phyloP scores from a whole-genome alignment of 176 grass and related monocot species.

The Rhynchospora tenuis region DNA sequence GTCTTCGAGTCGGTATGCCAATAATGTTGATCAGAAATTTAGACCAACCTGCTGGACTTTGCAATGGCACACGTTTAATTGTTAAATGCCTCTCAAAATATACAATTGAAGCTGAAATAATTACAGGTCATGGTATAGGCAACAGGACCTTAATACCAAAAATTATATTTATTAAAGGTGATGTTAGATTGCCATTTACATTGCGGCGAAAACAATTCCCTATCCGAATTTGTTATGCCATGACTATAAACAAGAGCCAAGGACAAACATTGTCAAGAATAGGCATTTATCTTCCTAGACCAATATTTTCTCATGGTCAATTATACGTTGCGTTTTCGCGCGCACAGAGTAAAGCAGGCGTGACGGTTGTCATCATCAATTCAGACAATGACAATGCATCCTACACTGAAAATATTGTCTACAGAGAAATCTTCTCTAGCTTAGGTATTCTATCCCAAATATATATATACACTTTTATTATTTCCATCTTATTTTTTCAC shows the following conservation, averaged over 20 bases:
- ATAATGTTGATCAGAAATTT: not conserved
- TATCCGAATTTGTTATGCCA: not conserved
- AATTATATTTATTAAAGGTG: not conserved
- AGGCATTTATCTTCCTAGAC: not conserved
- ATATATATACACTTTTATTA: too few relatives aligned
- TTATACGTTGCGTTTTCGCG: not conserved
- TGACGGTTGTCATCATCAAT: not conserved
- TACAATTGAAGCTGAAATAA: not conserved
- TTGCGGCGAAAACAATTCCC: not conserved
- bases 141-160: not conserved
- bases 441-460: too few relatives aligned
- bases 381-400: not conserved
- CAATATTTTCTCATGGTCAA: not conserved
- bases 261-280: not conserved
- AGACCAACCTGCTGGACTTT: not conserved
- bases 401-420: conserved; percentile 1
- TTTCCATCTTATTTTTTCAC: too few relatives aligned
- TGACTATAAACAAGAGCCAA: conserved; percentile 2
- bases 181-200: not conserved
- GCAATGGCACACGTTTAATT: not conserved
- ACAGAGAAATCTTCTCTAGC: not conserved
- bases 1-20: not conserved
- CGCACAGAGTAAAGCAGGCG: not conserved
- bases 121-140: not conserved
- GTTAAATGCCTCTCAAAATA: not conserved